These are phyloP conservation scores for Lentinula edodes DNA, from an alignment of 768 basidiomycete genomes.

Conservation along the genomic window DNA sequence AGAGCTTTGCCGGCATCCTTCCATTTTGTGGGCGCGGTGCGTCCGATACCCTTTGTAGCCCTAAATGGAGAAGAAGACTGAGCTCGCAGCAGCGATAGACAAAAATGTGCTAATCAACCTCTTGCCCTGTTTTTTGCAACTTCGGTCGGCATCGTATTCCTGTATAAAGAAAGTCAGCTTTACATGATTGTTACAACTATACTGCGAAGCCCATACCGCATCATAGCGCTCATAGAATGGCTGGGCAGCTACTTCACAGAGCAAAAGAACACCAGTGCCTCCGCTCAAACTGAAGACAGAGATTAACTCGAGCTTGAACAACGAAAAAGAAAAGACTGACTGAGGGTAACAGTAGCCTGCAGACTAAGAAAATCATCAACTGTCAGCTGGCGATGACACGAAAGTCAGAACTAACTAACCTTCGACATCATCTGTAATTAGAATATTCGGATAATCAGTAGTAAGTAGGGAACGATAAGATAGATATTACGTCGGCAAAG, in stretches of 20 bases:
- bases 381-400: not conserved
- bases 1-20: conserved; percentile 52
- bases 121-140: conserved; percentile 35
- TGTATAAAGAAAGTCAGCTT: conserved; percentile 7
- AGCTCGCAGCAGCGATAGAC: not conserved
- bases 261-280: conserved; percentile 47
- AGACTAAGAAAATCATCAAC: conserved; percentile 27
- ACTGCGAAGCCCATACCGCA: conserved; percentile 22
- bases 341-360: conserved; percentile 50
- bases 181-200: not conserved
- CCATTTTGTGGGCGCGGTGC: conserved; percentile 48
- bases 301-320: not conserved
- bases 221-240: conserved; percentile 44
- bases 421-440: conserved; percentile 55
- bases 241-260: conserved; percentile 55
- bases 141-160: conserved; percentile 45
- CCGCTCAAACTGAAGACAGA: conserved; percentile 36
- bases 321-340: conserved; percentile 23
- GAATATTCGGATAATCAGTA: not conserved
- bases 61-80: conserved; percentile 19
- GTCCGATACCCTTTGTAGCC: conserved; percentile 51
- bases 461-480: not conserved
- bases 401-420: conserved; percentile 20
- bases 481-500: conserved; percentile 48
- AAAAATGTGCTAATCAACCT: conserved; percentile 17